Base-by-base conservation (phyloP, 768 basidiomycete genomes). In the Rhodocollybia butyracea region DNA sequence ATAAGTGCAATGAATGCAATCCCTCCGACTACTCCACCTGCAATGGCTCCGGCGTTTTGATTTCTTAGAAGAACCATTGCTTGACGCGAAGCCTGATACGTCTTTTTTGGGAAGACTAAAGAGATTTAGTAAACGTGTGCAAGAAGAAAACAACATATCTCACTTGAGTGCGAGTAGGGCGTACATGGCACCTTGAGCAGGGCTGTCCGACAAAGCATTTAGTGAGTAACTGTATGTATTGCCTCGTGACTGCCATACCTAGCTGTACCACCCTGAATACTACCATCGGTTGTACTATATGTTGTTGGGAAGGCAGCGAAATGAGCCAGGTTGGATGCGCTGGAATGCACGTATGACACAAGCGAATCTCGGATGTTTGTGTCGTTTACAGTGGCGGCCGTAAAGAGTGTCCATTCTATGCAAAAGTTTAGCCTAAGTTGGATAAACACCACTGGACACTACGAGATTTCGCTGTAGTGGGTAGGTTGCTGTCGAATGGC, bases 81-180 rank as follows among this genome's bases (percentile, higher is more conserved):
- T 40, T 4, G 55, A 24, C n/a, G n/a, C n/a, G 13, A 59, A n/a
- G n/a, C n/a, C n/a, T 53, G 5, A 56, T 61, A 32, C 55, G 30
- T 38, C 57, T 61, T 5, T 56, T 12, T n/a, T n/a, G n/a, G n/a
- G n/a, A 17, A 63, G 53, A 30, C 62, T 63, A 27, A n/a, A 32
- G n/a, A 19, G 7, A 2, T n/a, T 24, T 10, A 12, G 3, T 15
- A 5, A 3, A 17, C 12, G 5, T 1, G 26, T 21, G 17, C 15
- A 17, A n/a, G 15, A 29, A n/a, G 19, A 27, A 26, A 26, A n/a
- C 6, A 11, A 31, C 1, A 31, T 3, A n/a, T 61, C 68, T 34
- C 39, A 69, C 68, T 48, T 63, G n/a, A 69, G 56, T 11, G 46
- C 46, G 22, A 50, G 38, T 21, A 56, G 8, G 24, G 55, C 34